Evolutionary conservation across 2,329 filamentous ascomycete species (phyloP), one percentile per base, ranked within the genome.

Genomic region (Xylariales sp.): DNA sequence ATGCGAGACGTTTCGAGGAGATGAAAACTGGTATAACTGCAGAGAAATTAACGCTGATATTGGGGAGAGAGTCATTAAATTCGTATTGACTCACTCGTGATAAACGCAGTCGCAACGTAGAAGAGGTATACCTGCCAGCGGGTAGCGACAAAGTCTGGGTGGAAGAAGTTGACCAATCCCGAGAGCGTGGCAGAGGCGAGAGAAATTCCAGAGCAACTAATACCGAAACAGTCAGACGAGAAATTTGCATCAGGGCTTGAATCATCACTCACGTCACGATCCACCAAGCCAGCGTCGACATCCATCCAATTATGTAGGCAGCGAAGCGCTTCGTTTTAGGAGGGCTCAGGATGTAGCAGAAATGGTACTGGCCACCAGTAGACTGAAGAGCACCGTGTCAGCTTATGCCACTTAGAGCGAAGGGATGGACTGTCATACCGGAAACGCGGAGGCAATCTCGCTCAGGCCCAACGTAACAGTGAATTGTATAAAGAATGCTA

Each of bases 361-460:
- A 59, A 39, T 59, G 56, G 43, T 59, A 59, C 56, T 59, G 56
- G 18, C 56, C 56, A 12, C 56, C 56, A 12, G 56, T 48, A 2
- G 56, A 56, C 53, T 56, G 43, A 18, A 12, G 36, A 30, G 5
- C 30, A n/a, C 14, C 16, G 16, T 43, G 18, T 56, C 39, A 56
- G 39, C 10, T 23, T 28, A 43, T 28, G 28, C 6, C 16, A 12
- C 28, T 12, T 18, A 6, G 36, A 43, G 28, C 2, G 16, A 4
- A 55, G 8, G n/a, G n/a, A 41, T 34, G 16, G 10, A 36, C 23
- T 9, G 14, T 36, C 53, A 16, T 56, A 56, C 46, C 41, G 56
- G 56, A 23, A 59, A 59, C 10, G 43, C 56, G 9, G 56, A 59
- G 32, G 56, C 56, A 48, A 59, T 48, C 43, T 59, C 56, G 16